These are phyloP conservation scores for Alternaria sp. DNA, from an alignment of 2,329 filamentous ascomycete genomes.

Conservation along the genomic window DNA sequence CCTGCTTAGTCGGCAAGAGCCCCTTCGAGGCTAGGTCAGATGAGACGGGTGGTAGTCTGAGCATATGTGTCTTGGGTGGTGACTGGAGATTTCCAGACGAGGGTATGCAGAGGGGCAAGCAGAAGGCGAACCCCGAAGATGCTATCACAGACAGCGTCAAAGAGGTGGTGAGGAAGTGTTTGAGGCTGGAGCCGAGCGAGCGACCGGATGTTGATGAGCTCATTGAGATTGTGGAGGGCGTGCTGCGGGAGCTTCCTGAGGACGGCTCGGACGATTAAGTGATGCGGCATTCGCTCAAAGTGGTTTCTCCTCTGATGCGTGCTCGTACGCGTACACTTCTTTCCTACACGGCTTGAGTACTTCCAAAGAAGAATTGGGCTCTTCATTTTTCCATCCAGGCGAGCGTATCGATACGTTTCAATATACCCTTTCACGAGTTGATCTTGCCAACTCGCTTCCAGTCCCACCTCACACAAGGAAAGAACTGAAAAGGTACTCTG, in stretches of 20 bases:
- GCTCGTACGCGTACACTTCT: background rate
- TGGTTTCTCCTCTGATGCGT: background rate
- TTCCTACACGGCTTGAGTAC: background rate
- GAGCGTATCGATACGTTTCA: background rate
- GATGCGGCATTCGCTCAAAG: background rate
- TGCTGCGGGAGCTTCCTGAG: conserved; percentile 71
- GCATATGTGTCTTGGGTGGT: conserved; percentile 88
- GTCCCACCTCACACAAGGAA: background rate
- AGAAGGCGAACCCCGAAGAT: conserved; percentile 54
- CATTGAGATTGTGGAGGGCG: conserved; percentile 76
- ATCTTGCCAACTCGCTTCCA: background rate
- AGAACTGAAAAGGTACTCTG: background rate
- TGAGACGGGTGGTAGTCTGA: conserved; percentile 92
- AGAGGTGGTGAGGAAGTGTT: conserved; percentile 84
- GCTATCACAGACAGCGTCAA: conserved; percentile 81
- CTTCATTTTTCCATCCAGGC: background rate
- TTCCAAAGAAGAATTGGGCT: background rate
- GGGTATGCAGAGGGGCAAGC: conserved; percentile 63
- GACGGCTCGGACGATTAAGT: conserved; percentile 53
- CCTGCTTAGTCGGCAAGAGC: conserved; percentile 93
- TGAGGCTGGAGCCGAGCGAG: conserved; percentile 85
- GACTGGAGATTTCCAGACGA: conserved; percentile 98
- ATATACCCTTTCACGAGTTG: conserved; percentile 5
- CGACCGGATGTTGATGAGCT: conserved; percentile 86
- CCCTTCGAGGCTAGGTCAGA: conserved; percentile 96